phyloP scores from a whole-genome alignment of 129 eudicot genomes.

The Ambrosia artemisiifolia region DNA sequence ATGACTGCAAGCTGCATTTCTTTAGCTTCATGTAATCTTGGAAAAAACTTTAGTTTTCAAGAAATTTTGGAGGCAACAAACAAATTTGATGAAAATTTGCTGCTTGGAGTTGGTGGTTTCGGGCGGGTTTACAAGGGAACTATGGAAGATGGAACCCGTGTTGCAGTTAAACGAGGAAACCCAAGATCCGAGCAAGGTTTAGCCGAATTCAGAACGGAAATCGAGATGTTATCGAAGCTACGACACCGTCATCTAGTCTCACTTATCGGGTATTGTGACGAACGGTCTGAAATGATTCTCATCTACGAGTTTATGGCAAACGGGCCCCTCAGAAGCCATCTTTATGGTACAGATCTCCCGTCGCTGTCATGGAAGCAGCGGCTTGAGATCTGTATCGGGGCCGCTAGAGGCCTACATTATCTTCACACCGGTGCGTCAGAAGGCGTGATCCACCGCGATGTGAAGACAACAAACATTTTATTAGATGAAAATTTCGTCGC shows the following conservation, averaged over 20 bases:
- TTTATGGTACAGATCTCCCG: constrained; percentile 82
- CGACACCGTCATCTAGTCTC: constrained; percentile 96
- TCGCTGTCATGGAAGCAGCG: constrained; percentile 87
- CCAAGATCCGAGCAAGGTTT: constrained; percentile 96
- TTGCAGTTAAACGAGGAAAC: constrained; percentile 93
- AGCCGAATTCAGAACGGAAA: constrained; percentile 89
- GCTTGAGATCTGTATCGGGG: constrained; percentile 93
- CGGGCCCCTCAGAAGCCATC: constrained; percentile 96
- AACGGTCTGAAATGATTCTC: constrained; percentile 93
- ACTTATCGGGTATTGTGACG: constrained; percentile 92
- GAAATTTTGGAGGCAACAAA: constrained; percentile 92
- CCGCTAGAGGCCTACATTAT: constrained; percentile 94
- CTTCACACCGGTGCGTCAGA: constrained; percentile 95
- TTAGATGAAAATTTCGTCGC: constrained; percentile 88
- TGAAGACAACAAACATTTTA: constrained; percentile 93
- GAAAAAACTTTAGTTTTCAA: constrained; percentile 75
- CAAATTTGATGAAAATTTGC: constrained; percentile 73
- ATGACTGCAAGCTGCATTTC: constrained; percentile 91
- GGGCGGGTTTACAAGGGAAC: constrained; percentile 97
- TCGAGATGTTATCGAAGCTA: constrained; percentile 94
- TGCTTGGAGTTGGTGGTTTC: constrained; percentile 97
- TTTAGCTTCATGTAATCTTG: constrained; percentile 65
- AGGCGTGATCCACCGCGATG: constrained; percentile 92
- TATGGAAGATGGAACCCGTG: constrained; percentile 77
- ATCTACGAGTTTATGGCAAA: constrained; percentile 97